Conservation (phyloP, 2,329 filamentous ascomycete species). For the Phialophora verrucosa region DNA sequence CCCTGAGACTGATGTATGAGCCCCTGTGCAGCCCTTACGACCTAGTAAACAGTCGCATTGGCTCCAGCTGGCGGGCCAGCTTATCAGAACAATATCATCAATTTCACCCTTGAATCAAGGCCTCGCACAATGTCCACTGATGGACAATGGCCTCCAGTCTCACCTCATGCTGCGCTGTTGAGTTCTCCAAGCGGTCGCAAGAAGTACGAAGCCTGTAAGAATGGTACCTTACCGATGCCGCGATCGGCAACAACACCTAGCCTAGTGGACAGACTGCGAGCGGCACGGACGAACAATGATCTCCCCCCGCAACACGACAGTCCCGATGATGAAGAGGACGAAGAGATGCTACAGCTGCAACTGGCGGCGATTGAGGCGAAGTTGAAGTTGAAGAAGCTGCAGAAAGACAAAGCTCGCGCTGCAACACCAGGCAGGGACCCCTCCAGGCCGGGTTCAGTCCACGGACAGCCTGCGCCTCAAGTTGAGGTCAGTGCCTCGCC, state of each 20-base stretch:
- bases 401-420: conserved; percentile 63
- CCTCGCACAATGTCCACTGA: conserved; percentile 29
- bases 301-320: conserved; percentile 44
- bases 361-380: conserved; percentile 87
- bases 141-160: conserved; percentile 65
- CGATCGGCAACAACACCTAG: conserved; percentile 53
- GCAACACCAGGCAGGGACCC: conserved; percentile 37
- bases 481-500: conserved; percentile 81
- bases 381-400: conserved; percentile 83
- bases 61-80: too few relatives aligned
- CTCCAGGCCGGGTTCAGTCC: conserved; percentile 24
- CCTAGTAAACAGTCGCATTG: not conserved
- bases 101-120: not conserved
- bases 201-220: conserved; percentile 71
- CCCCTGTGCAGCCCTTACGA: not conserved
- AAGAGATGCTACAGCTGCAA: conserved; percentile 85
- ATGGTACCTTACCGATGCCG: conserved; percentile 70
- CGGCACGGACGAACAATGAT: conserved; percentile 37
- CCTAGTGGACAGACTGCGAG: conserved; percentile 44
- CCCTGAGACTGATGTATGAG: too few relatives aligned
- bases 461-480: conserved; percentile 40
- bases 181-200: conserved; percentile 79
- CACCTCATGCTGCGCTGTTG: conserved; percentile 66
- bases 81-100: not conserved
- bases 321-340: conserved; percentile 75